Evolutionary conservation across 2,329 filamentous ascomycete species (phyloP), one percentile per base, ranked within the genome.

Genomic region (Trichoderma sp.): DNA sequence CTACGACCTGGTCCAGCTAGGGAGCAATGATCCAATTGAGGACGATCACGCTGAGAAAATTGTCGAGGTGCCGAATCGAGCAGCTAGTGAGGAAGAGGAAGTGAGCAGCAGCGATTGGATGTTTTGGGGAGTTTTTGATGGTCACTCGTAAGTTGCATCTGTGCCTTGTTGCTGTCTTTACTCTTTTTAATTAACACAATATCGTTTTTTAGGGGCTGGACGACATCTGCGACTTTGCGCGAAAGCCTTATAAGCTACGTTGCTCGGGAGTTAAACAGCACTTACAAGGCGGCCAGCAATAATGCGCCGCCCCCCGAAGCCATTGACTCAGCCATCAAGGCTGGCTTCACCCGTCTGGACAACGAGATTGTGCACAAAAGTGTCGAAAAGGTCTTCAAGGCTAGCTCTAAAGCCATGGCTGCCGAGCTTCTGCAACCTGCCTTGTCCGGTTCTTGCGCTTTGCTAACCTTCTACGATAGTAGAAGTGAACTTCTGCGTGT

Each of bases 121-220:
- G 94, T 99, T 99, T 80, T 99, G 96, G 96, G 96, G 94, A 69
- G 94, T 99, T 21, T 99, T 98, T 80, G 96, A 99, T 77, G 96
- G 96, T 0, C 96, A 99, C 81, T 93, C 92, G 93, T 95, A 83
- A 80, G 87, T 55, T 33, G 19, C 21, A 58, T 47, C 16, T 31
- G 47, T 49, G 6, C 7, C 40, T 59, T 27, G 19, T 21, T 6
- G 13, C 24, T 35, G 1, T 61, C 5, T 35, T 35, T 47, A 5
- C 7, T 14, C 5, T 13, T 1, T 40, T 35, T 31, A 7, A 7
- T 29, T 74, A 35, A 74, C 55, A 49, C 74, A 69, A 58, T 16
- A 3, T 11, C 53, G 37, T 21, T 40, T 73, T 73, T n/a, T 35
- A 68, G 93, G 57, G 96, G 96, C 74, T 99, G 96, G 96, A 97